Evolutionary conservation across 2,329 filamentous ascomycete species (phyloP).

Genomic region (Scolecobasidium constrictum): DNA sequence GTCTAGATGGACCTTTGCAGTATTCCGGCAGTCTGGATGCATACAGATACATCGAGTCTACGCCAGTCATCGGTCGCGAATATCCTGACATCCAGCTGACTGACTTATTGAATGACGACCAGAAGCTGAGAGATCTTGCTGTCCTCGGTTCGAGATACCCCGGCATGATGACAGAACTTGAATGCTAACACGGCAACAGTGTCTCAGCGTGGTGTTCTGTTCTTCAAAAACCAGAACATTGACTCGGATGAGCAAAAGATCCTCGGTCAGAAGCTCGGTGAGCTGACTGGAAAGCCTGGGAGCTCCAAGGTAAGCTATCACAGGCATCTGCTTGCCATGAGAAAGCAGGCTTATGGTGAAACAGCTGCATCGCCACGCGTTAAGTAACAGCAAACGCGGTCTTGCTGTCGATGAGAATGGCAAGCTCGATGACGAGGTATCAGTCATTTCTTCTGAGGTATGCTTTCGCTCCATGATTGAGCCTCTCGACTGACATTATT

Average conservation of each 20-base stretch:
- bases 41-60: conserved; percentile 37
- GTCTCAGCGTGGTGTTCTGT: conserved; percentile 42
- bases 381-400: conserved; percentile 36
- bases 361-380: conserved; percentile 37
- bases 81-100: conserved; percentile 27
- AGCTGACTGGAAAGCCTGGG: conserved; percentile 45
- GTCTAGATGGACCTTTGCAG: conserved; percentile 26
- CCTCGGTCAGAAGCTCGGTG: conserved; percentile 43
- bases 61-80: conserved; percentile 41
- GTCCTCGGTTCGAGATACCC: not conserved
- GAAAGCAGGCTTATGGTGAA: conserved; percentile 11
- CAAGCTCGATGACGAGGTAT: conserved; percentile 37
- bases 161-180: not conserved
- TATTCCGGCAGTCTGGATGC: conserved; percentile 29
- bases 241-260: not conserved
- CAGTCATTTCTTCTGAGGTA: conserved; percentile 34
- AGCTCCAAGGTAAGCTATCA: too few species aligned
- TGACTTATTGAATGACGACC: conserved; percentile 19
- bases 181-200: conserved; percentile 23
- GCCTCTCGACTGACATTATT: not conserved
- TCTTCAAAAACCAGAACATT: conserved; percentile 40
- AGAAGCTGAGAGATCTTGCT: not conserved
- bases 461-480: not conserved
- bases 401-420: conserved; percentile 34
- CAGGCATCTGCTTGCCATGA: conserved; percentile 2